Percentiles rank a stretch among this genome's conserved stretches.
Evolutionary conservation across 2,329 filamentous ascomycete species (phyloP).

Genomic region (Alternaria alternata): DNA sequence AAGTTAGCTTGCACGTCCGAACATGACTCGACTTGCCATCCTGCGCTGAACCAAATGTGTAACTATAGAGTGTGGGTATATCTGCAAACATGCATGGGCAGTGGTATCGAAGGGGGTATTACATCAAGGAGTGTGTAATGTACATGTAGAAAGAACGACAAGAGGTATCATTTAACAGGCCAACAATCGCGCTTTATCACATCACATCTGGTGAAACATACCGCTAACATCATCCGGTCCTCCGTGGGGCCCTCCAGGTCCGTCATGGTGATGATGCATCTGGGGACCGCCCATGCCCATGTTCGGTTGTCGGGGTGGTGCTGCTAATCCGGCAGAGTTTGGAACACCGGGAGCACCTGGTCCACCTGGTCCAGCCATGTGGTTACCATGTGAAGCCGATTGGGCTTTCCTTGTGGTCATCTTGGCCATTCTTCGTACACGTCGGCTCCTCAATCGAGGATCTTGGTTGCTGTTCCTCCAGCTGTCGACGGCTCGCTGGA

Average conservation of each 20-base stretch:
- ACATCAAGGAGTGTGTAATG: constrained; percentile 55
- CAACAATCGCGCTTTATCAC: constrained; percentile 51
- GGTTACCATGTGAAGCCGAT: constrained; percentile 64
- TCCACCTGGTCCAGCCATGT: constrained; percentile 72
- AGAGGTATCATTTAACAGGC: constrained; percentile 51
- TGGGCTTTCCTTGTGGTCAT: constrained; percentile 85
- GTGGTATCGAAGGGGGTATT: constrained; percentile 52
- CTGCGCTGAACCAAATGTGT: constrained; percentile 40
- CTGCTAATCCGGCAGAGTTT: constrained; percentile 67
- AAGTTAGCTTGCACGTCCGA: constrained; percentile 54
- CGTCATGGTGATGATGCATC: constrained; percentile 76
- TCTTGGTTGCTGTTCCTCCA: constrained; percentile 99
- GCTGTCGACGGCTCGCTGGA: constrained; percentile 96
- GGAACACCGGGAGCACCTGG: constrained; percentile 71
- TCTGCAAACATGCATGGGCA: constrained; percentile 45
- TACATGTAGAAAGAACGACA: constrained; percentile 54
- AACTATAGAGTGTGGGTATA: constrained; percentile 26
- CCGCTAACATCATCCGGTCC: constrained; percentile 85
- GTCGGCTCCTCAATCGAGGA: constrained; percentile 84
- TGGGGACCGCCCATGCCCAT: constrained; percentile 72
- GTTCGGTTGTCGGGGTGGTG: constrained; percentile 68
- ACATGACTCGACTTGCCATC: constrained; percentile 27
- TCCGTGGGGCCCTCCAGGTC: constrained; percentile 71
- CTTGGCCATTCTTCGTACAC: constrained; percentile 95
- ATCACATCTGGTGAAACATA: constrained; percentile 96